Conservation (phyloP, 768 basidiomycete genomes). For the Termitomyces sp. region DNA sequence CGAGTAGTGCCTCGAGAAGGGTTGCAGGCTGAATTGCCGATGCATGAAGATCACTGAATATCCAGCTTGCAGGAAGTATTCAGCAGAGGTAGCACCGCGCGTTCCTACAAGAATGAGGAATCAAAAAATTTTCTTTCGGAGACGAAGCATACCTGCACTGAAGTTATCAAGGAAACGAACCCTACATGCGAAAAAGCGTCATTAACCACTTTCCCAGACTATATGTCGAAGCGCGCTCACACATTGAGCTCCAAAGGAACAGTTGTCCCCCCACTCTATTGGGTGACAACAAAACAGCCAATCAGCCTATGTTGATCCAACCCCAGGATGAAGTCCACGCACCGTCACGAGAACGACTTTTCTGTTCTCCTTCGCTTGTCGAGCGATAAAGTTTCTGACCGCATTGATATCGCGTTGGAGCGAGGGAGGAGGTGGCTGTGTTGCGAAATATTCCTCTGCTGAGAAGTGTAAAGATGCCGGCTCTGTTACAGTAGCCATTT, state of each 20-base stretch:
- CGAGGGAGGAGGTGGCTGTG: slow-evolving; percentile 71
- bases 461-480: slow-evolving; percentile 53
- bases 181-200: slow-evolving; percentile 37
- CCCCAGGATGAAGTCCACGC: slow-evolving; percentile 23
- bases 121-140: not conserved
- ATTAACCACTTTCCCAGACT: slow-evolving; percentile 13
- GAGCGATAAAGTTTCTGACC: slow-evolving; percentile 64
- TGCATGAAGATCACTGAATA: slow-evolving; percentile 99
- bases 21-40: slow-evolving; percentile 94
- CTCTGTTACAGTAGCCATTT: slow-evolving; percentile 13
- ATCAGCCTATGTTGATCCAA: not conserved
- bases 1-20: slow-evolving; percentile 96
- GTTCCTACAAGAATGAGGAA: slow-evolving; percentile 54
- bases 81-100: slow-evolving; percentile 94
- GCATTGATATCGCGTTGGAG: slow-evolving; percentile 62
- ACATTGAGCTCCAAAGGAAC: slow-evolving; percentile 98
- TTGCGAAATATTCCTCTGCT: slow-evolving; percentile 86
- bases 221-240: slow-evolving; percentile 52
- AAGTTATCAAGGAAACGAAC: slow-evolving; percentile 99
- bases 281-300: not conserved
- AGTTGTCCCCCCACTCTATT: slow-evolving; percentile 94
- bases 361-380: slow-evolving; percentile 57
- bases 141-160: slow-evolving; percentile 72
- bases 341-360: slow-evolving; percentile 94
- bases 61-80: slow-evolving; percentile 90